A percentile compares a stretch with the other conserved stretches of the same genome.
These are phyloP conservation scores for Ocimum tenuiflorum DNA, from an alignment of 257 asterid species.

Conservation along the genomic window DNA sequence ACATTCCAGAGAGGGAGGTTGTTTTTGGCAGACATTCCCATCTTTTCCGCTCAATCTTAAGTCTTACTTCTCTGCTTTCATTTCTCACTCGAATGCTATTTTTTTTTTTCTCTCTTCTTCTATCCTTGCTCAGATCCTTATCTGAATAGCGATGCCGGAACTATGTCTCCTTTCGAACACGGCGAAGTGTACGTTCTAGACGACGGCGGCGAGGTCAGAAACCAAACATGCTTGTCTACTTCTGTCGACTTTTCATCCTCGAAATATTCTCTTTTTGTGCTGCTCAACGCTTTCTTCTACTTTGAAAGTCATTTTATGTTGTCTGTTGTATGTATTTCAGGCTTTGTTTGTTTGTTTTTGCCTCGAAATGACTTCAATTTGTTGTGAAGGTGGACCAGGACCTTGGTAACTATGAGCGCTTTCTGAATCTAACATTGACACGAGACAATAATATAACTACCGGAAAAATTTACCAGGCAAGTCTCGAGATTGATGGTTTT, in stretches of 20 bases:
- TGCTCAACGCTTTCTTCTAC: background rate
- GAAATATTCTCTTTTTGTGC: background rate
- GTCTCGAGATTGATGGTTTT: background rate
- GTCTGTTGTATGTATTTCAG: background rate
- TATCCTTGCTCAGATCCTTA: constrained; percentile 66
- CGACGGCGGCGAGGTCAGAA: constrained; percentile 96
- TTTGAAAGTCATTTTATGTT: background rate
- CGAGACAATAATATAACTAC: constrained; percentile 86
- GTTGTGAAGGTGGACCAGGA: constrained; percentile 85
- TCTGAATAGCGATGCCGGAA: constrained; percentile 89
- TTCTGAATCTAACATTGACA: constrained; percentile 69
- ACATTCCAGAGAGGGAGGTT: no score
- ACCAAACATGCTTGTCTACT: background rate
- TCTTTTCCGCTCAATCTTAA: no score
- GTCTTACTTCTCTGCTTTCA: no score
- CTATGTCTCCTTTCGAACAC: constrained; percentile 96
- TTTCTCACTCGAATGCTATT: no score
- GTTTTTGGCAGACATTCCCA: no score
- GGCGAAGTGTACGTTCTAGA: constrained; percentile 92
- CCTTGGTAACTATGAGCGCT: constrained; percentile 95
- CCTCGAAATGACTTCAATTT: constrained; percentile 20
- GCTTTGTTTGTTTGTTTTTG: no score
- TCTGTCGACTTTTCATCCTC: background rate
- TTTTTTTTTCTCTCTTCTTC: background rate
- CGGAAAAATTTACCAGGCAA: constrained; percentile 89